Evolutionary conservation across 352 stramenopile genomes (phyloP), one percentile per base, ranked within the genome.

Genomic region (Pythium coloratum): DNA sequence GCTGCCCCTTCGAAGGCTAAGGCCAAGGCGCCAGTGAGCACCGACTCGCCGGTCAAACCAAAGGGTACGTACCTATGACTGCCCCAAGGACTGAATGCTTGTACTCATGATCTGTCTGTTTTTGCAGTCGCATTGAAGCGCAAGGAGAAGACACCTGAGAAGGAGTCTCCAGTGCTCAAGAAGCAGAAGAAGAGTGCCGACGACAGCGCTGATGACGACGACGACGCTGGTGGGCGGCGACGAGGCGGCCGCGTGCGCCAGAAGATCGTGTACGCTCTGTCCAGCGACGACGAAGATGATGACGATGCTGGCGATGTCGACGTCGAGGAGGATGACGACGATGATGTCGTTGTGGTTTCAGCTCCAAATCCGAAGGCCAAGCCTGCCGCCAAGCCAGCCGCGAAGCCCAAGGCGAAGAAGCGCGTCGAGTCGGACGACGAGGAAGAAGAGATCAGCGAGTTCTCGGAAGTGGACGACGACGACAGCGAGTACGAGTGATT

Each of bases 401-500:
- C 47, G 6, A 77, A 77, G 28, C 14, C 57, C 2, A 74, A 68
- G 56, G 40, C 66, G 3, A 74, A 65, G 44, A 74, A 70, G 32
- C 55, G 57, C 8, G 50, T 67, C 36, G 56, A 62, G 16, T 70
- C 62, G 20, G 61, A 73, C 9, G 67, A 73, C 5, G 67, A 80
- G 1, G 61, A 69, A 6, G 73, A 81, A 36, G 80, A 89, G 4
- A 79, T 65, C 32, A 89, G 81, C 50, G 82, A 84, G 12, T 72
- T 88, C 44, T 78, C 72, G 16, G 73, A 81, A 46, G 76, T 77
- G 16, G 62, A 68, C 16, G 64, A 70, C 36, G 78, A 86, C 9
- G 82, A 86, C 57, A 90, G 79, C 56, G 85, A 92, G 56, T 89
- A 82, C 59, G 75, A 84, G 28, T 78, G 63, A 47, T 30, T n/a